Evolutionary conservation across 176 grass and related monocot genomes (phyloP).

Genomic region (Tuctoria greenei): DNA sequence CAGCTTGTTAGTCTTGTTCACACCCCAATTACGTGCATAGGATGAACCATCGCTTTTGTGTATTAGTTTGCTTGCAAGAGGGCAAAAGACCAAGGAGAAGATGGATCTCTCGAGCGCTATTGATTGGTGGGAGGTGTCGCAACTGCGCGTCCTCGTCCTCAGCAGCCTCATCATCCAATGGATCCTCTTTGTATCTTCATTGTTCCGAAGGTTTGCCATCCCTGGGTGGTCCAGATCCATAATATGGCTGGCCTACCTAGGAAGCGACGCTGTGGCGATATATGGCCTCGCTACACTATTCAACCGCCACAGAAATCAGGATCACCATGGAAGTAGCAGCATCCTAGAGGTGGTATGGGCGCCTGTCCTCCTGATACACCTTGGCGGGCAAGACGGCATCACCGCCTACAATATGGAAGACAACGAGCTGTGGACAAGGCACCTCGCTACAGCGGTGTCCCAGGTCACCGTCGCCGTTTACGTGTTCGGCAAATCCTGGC

Average conservation of each 20-base stretch:
- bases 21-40: no score
- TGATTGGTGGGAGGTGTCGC: neutral
- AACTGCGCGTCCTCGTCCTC: constrained; percentile 3
- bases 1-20: no score
- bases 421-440: constrained; percentile 16
- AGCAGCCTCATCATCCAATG: neutral
- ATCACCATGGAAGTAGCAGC: no score
- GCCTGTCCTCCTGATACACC: neutral
- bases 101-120: no score
- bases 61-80: no score
- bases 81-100: no score
- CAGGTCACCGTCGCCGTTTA: constrained; percentile 13
- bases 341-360: neutral
- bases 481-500: neutral
- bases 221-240: accelerated
- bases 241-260: neutral
- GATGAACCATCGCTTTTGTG: no score
- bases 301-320: neutral
- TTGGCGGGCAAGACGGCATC: neutral
- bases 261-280: neutral
- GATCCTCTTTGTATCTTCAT: neutral
- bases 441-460: neutral
- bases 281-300: neutral
- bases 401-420: constrained; percentile 11
- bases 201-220: neutral